A percentile compares a stretch with the other conserved stretches of the same genome.
phyloP scores from a whole-genome alignment of 106 monocot genomes.

The Dioscorea alata region DNA sequence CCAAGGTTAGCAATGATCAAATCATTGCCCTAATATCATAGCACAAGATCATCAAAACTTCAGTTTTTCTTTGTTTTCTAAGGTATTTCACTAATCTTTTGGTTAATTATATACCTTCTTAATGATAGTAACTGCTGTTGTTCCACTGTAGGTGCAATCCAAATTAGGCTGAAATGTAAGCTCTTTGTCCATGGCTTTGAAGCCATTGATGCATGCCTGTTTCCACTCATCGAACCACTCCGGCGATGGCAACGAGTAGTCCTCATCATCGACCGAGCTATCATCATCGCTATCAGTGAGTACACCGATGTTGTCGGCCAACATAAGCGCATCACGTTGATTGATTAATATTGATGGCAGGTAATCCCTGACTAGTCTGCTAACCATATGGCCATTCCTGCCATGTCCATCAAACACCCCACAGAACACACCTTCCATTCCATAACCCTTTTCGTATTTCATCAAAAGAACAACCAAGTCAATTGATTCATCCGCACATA shows the following conservation, averaged over 20 bases:
- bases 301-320: conserved; percentile 10
- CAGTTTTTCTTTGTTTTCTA: too few species aligned
- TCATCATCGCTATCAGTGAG: conserved; percentile 16
- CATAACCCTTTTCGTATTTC: conserved; percentile 49
- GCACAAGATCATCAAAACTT: too few species aligned
- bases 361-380: conserved; percentile 65
- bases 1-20: conserved; percentile 92
- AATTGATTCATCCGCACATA: neutral
- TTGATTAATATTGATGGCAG: conserved; percentile 61
- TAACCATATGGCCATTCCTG: conserved; percentile 69
- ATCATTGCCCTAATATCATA: conserved; percentile 48
- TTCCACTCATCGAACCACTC: conserved; percentile 86
- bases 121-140: conserved; percentile 76
- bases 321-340: conserved; percentile 35
- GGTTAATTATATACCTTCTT: conserved; percentile 41
- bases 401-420: conserved; percentile 98
- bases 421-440: conserved; percentile 69
- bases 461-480: neutral
- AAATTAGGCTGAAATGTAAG: conserved; percentile 37
- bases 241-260: conserved; percentile 27
- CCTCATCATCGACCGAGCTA: conserved; percentile 28
- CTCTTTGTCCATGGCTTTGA: conserved; percentile 84
- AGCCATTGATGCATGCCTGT: conserved; percentile 60
- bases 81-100: neutral
- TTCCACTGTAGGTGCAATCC: conserved; percentile 68